phyloP scores from a whole-genome alignment of 1,284 basidiomycete species.

The Mycosarcoma mackinlayi region DNA sequence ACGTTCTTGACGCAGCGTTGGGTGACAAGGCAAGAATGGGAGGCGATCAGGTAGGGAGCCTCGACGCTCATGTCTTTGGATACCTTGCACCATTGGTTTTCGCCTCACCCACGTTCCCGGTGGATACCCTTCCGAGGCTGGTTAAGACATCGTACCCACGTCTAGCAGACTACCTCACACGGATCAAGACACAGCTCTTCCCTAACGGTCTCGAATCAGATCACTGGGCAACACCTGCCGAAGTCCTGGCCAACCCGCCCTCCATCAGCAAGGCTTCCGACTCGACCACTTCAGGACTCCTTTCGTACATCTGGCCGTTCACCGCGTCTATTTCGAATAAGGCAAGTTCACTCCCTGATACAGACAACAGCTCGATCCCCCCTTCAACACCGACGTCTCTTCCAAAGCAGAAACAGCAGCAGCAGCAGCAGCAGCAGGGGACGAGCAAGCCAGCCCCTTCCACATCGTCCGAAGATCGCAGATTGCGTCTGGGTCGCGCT shows the following conservation, averaged over 20 bases:
- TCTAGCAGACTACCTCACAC: conserved; percentile 26
- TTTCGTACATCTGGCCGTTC: conserved; percentile 35
- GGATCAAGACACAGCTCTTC: conserved; percentile 29
- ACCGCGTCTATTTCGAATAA: conserved; percentile 11
- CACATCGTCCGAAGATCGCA: conserved; percentile 20
- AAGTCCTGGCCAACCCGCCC: conserved; percentile 9
- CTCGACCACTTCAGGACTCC: background rate
- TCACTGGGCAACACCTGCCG: conserved; percentile 15
- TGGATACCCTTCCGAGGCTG: conserved; percentile 30
- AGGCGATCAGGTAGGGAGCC: conserved; percentile 10
- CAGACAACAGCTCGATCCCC: background rate
- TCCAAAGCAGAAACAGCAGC: background rate
- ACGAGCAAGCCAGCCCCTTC: conserved; percentile 3
- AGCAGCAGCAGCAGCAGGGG: background rate
- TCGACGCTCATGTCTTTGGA: conserved; percentile 50
- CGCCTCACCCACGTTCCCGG: conserved; percentile 24
- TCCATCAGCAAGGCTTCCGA: background rate
- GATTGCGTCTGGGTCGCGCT: conserved; percentile 44
- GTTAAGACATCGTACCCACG: conserved; percentile 28
- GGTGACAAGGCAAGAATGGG: background rate
- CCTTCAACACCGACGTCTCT: conserved; percentile 1
- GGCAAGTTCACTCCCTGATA: conserved; percentile 27
- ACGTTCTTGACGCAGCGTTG: conserved; percentile 28
- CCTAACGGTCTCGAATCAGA: background rate
- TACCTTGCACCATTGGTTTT: conserved; percentile 52